phyloP scores from a whole-genome alignment of 371 early-diverging fungal genomes.

The Mucor piriformis region DNA sequence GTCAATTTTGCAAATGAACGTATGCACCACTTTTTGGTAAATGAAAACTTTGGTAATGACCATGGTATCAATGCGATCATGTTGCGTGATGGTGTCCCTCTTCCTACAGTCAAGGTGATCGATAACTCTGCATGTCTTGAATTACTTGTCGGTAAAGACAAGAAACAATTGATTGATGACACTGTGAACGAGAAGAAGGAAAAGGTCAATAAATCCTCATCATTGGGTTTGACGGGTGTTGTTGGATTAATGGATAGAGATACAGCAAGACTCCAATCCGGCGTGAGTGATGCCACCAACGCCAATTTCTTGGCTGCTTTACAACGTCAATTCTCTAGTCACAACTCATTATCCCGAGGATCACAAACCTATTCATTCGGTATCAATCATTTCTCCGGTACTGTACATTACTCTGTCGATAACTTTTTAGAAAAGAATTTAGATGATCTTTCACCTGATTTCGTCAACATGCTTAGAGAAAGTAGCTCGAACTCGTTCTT shows the following conservation, averaged over 20 bases:
- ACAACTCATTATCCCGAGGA: constrained; percentile 39
- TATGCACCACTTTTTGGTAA: constrained; percentile 70
- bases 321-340: constrained; percentile 36
- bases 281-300: constrained; percentile 51
- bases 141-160: constrained; percentile 49
- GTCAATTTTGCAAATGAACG: constrained; percentile 88
- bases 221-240: constrained; percentile 37
- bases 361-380: constrained; percentile 60
- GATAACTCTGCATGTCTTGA: constrained; percentile 58
- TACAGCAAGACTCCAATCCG: constrained; percentile 41
- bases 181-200: constrained; percentile 7
- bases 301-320: constrained; percentile 55
- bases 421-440: constrained; percentile 74
- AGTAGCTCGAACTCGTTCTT: constrained; percentile 79
- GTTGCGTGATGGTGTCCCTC: constrained; percentile 43
- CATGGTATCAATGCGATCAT: constrained; percentile 56
- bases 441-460: constrained; percentile 79
- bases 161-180: constrained; percentile 10
- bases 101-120: constrained; percentile 53
- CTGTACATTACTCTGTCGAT: constrained; percentile 70
- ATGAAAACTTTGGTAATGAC: constrained; percentile 58
- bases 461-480: constrained; percentile 78
- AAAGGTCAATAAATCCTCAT: constrained; percentile 24
- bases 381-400: constrained; percentile 76
- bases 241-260: constrained; percentile 68